phyloP scores from a whole-genome alignment of 2,329 filamentous ascomycete genomes.

The Alternaria brassicae region DNA sequence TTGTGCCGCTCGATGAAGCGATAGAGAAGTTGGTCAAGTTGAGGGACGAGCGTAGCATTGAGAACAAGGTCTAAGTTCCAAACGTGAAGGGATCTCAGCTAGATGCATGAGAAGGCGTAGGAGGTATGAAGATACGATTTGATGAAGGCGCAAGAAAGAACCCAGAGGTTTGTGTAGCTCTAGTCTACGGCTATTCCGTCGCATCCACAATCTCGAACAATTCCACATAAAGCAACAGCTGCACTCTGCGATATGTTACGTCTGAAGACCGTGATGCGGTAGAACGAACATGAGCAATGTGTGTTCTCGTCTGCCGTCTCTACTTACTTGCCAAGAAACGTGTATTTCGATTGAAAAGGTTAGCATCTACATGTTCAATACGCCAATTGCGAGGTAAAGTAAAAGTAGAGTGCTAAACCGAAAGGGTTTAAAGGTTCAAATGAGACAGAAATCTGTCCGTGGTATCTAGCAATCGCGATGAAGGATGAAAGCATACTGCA shows the following conservation, averaged over 20 bases:
- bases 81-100: background rate
- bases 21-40: slow-evolving; percentile 60
- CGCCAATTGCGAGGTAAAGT: background rate
- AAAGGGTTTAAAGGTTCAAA: background rate
- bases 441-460: background rate
- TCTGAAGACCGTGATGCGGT: background rate
- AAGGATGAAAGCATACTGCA: background rate
- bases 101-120: slow-evolving; percentile 12
- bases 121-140: slow-evolving; percentile 13
- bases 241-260: background rate
- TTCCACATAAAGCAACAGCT: background rate
- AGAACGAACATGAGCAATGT: background rate
- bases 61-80: slow-evolving; percentile 34
- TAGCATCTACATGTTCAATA: background rate
- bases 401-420: background rate
- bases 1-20: slow-evolving; percentile 67
- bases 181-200: background rate
- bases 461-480: background rate
- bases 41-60: slow-evolving; percentile 53
- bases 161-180: background rate
- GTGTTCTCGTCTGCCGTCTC: background rate
- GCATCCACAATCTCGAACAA: background rate
- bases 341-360: background rate
- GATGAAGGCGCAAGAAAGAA: slow-evolving; percentile 5
- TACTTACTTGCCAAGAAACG: background rate